Base-by-base conservation (phyloP, 2,329 filamentous ascomycete genomes). In the Ascochyta clinopodiicola region DNA sequence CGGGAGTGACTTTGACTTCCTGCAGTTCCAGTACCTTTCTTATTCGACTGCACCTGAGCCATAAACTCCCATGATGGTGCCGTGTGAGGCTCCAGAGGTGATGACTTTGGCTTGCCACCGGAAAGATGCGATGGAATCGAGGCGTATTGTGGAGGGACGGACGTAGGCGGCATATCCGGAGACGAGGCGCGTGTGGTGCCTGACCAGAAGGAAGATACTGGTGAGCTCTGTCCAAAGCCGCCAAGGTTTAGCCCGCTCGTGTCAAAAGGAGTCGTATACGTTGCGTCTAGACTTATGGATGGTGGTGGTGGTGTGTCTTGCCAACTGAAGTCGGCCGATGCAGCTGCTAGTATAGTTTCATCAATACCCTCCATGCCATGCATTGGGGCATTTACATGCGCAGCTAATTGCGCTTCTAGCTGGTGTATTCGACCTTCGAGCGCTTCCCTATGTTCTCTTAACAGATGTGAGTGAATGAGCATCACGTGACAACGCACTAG, bases 131-230 rank as follows among this genome's bases (percentile, higher is more conserved):
- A 55, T 34, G 68, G 57, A 6, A 56, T 58, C 2, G 63, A 55
- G n/a, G 60, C 55, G 31, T 64, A 66, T 34, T 62, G 62, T 4
- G 57, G 38, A 19, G 69, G 68, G 12, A 64, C 64, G 19, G 67
- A 70, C 8, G 68, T 73, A 21, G 70, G 63, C 35, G 62, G 67
- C 61, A 67, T 62, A 27, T 74, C 72, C 55, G 72, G 72, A 19
- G 71, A 73, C 8, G 72, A 75, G 42, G 70, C 67, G 44, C 72
- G 62, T 42, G 73, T 74, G 48, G 72, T 73, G 57, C 67, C 71
- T 68, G 71, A 73, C 63, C 68, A 74, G 51, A 71, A 68, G 60
- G 72, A 74, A 67, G 72, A 69, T 63, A 72, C 72, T 61, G 72
- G 70, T 62, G 71, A 73, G 24, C 63, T 58, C 27, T 64, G 58